Evolutionary conservation across 1,284 basidiomycete genomes (phyloP), one percentile per base, ranked within the genome.

Genomic region (Agroathelia rolfsii): DNA sequence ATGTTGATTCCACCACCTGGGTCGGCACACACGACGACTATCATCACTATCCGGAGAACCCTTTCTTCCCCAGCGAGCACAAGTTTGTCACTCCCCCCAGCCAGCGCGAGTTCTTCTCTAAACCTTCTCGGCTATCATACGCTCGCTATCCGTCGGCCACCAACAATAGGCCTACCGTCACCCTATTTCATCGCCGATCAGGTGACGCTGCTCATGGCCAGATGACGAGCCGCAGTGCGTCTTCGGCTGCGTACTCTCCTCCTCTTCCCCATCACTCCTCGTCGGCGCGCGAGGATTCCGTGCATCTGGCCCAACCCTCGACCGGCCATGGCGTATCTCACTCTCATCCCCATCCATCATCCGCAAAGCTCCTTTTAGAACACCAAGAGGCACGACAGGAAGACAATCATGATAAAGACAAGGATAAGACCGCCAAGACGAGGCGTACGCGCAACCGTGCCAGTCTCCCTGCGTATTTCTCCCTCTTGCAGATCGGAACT

Each of bases 391-490:
- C n/a, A n/a, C n/a, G n/a, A n/a, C n/a, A n/a, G n/a, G n/a, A n/a
- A n/a, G n/a, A n/a, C n/a, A n/a, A n/a, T n/a, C n/a, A n/a, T n/a
- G 44, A 44, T 15, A 49, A 51, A 33, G 52, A 55, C 22, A 48
- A 44, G 30, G 53, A 51, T 38, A 55, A 47, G 41, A 60, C 61
- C 22, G 45, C 51, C 19, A 74, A 69, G 55, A 36, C 58, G 23
- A 68, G 62, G 51, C 70, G 64, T 43, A 61, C 56, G 45, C 72
- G 71, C 44, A 79, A 76, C 51, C 76, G 81, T 50, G 73, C 75
- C 31, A 80, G 76, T 48, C 67, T 85, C 26, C 81, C 81, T 11
- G 72, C 77, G 6, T 82, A 76, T 55, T 85, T 85, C 52, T 81
- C 79, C 30, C 64, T 82, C 38, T 63, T 84, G 24, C 67, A 73